Base-by-base conservation (phyloP, 345 rosid species). In the Aethionema arabicum region DNA sequence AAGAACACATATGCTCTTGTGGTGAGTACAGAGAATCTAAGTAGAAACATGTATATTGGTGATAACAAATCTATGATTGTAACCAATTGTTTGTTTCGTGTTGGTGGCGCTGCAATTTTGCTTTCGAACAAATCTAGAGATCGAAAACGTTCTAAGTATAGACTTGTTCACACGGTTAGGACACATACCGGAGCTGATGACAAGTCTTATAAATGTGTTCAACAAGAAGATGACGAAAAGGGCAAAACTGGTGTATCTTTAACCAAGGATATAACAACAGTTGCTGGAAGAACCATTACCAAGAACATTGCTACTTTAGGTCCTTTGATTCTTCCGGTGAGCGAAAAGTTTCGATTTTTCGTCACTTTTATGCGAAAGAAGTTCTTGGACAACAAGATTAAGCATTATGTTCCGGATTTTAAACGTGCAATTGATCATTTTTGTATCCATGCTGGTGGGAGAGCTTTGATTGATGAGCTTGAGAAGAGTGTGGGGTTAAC, bases 131-230 rank as follows among this genome's bases (percentile, higher is more conserved):
- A 79, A 49, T 38, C 82, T 0, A 33, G 31, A 27, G 98, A 91
- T 31, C 60, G 73, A 39, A 64, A 80, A 30, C 61, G 85, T 59
- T 84, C 96, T 3, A 91, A 86, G 81, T 91, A 88, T 55, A 80
- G 76, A 77, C 86, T 91, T 7, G 79, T 83, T 57, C 90, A 91
- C 61, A 83, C 82, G 29, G 98, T 91, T 27, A 74, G 98, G 57
- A 88, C 91, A 5, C 96, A 91, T 55, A 77, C 81, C 0, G 96
- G 98, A 29, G 90, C 98, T 0, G 84, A 91, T 57, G 91, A 91
- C 14, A 88, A 80, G 67, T 92, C 98, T 2, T 91, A 81, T 48
- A 79, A 71, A 63, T 87, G 98, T 67, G 93, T 84, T 1, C 77
- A 78, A 35, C 97, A 91, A 74, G 91, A 87, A 66, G 87, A 91